phyloP scores from a whole-genome alignment of 768 basidiomycete species.

The Trametes punicea region DNA sequence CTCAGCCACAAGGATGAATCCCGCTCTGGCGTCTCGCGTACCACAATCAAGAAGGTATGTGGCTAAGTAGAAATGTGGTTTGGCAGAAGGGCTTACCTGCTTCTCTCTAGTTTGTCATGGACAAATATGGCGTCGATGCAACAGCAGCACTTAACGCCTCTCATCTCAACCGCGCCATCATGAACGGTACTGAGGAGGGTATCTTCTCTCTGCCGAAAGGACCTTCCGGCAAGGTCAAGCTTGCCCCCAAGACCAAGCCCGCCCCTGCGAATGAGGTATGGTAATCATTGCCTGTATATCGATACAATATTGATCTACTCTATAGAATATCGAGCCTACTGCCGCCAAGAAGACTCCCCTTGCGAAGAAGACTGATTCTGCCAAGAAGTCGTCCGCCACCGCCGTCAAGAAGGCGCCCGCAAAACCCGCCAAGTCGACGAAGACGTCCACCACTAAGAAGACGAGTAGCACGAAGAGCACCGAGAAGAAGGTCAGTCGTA shows the following conservation, averaged over 20 bases:
- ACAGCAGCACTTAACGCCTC: slow-evolving; percentile 39
- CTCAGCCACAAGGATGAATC: slow-evolving; percentile 57
- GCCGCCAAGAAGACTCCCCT: slow-evolving; percentile 30
- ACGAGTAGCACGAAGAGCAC: slow-evolving; percentile 29
- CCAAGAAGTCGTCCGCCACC: slow-evolving; percentile 33
- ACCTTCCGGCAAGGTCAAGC: slow-evolving; percentile 71
- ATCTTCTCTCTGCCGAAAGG: slow-evolving; percentile 60
- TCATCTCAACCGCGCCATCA: slow-evolving; percentile 54
- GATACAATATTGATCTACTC: slow-evolving; percentile 19
- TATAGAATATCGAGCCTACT: slow-evolving; percentile 35
- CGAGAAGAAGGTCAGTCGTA: slow-evolving; percentile 32
- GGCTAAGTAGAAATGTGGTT: neutral
- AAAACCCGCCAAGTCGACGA: slow-evolving; percentile 31
- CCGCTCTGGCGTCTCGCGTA: slow-evolving; percentile 71
- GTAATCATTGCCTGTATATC: neutral
- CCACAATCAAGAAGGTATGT: slow-evolving; percentile 60
- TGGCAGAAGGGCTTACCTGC: neutral
- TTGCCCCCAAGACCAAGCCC: slow-evolving; percentile 54
- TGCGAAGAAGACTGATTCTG: slow-evolving; percentile 22
- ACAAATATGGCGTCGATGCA: slow-evolving; percentile 46
- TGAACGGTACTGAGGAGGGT: slow-evolving; percentile 47
- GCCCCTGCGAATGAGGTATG: slow-evolving; percentile 55
- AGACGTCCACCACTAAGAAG: slow-evolving; percentile 34
- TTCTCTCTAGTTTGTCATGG: slow-evolving; percentile 45
- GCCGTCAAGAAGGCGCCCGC: slow-evolving; percentile 30